Evolutionary conservation across 768 basidiomycete species (phyloP).

Genomic region (Russula sp.): DNA sequence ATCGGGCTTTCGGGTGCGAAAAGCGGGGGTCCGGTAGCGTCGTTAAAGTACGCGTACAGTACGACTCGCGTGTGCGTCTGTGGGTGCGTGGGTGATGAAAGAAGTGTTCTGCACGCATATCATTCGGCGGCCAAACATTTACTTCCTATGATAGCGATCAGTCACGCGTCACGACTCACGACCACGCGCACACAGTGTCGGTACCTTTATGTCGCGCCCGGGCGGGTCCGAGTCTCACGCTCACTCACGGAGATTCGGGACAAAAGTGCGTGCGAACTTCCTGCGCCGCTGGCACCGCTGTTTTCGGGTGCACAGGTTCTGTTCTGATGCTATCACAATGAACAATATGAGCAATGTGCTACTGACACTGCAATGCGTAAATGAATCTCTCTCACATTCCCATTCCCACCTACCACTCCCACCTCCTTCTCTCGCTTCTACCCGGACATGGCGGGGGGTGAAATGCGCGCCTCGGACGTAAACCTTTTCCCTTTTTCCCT

Average conservation of each 20-base stretch:
- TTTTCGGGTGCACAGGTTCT: not conserved
- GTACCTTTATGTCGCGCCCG: too few species aligned
- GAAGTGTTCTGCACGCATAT: not conserved
- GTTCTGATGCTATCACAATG: not conserved
- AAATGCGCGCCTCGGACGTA: conserved; percentile 22
- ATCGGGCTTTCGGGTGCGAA: not conserved
- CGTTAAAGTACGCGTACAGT: not conserved
- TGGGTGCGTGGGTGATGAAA: not conserved
- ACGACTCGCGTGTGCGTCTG: conserved; percentile 22
- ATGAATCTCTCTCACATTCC: not conserved
- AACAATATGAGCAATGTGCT: too few species aligned
- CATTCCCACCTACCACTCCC: not conserved
- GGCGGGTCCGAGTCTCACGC: not conserved
- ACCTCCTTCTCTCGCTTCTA: not conserved
- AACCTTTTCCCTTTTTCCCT: not conserved
- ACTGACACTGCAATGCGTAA: not conserved
- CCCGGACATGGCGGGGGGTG: conserved; percentile 24
- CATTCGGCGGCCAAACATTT: conserved; percentile 10
- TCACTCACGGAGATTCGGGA: conserved; percentile 25
- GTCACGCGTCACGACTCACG: too few species aligned
- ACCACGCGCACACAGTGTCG: not conserved
- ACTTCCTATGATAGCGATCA: conserved; percentile 11
- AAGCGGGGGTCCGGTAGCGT: not conserved
- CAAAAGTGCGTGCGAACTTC: conserved; percentile 9
- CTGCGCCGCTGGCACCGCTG: not conserved